Base-by-base conservation (phyloP, 805 yeast genomes). In the Metschnikowia peoriensis region DNA sequence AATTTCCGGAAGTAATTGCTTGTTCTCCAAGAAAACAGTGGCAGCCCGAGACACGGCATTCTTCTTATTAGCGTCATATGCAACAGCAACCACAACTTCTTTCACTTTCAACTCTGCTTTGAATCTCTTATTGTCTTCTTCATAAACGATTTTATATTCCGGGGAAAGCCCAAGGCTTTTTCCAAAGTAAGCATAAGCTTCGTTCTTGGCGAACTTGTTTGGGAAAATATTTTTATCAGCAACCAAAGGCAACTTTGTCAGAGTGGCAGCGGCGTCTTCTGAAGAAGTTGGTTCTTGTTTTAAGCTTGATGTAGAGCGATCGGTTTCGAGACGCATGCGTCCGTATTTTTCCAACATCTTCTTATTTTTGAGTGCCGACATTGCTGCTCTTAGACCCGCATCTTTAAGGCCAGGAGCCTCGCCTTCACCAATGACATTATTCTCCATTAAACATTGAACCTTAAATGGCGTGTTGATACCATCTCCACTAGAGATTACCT, bases 341-440 rank as follows among this genome's bases (percentile, higher is more conserved):
- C 83, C 81, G 64, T 80, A 89, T 61, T 85, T 85, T 54, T 86
- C 92, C 44, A 90, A 73, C 32, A 82, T 52, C 0, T 71, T 72
- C 41, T 78, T 79, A 56, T 89, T 83, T 10, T 71, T 68, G 44
- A 93, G 71, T 0, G 93, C 97, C 47, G 76, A 73, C 84, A 85
- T 86, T 0, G 99, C 99, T 0, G 97, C 97, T 50, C 86, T 74
- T 22, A 82, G 67, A 0, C 97, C 94, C 0, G 97, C 98, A 29
- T 83, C 85, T 65, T 87, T 88, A 4, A 77, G 72, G 55, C 82
- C 85, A 27, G 79, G 75, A 2, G 89, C 98, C 7, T 68, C 71
- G 5, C 97, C 98, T 4, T 67, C 69, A 0, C 96, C 97, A 27
- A 93, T 62, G 4, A 81, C 72, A 17, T 85, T 90, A 50, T 78